These are phyloP conservation scores for Gonium pectorale DNA, from an alignment of 139 green algal species.

Conservation along the genomic window DNA sequence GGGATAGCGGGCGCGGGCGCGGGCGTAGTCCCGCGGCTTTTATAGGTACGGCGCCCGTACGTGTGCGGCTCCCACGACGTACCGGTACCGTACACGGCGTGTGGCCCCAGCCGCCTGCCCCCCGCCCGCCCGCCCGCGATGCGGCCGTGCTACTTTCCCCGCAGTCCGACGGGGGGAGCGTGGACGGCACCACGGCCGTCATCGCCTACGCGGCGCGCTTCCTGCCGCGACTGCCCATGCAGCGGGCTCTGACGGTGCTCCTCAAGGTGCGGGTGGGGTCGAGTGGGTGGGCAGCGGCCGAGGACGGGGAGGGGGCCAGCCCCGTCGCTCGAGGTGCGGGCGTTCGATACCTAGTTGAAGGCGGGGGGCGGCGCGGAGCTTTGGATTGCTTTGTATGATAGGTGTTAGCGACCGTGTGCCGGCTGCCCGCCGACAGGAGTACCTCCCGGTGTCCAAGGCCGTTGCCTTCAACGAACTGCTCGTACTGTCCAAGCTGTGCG, in stretches of 20 bases:
- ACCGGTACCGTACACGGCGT: too few species aligned
- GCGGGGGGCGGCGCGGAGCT: not conserved
- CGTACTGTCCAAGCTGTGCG: conserved; percentile 70
- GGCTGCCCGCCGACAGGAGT: conserved; percentile 66
- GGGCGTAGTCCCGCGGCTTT: too few species aligned
- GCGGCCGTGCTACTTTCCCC: too few species aligned
- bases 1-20: too few species aligned
- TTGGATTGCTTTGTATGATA: not conserved
- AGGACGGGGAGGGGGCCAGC: too few species aligned
- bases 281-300: too few species aligned
- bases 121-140: not conserved
- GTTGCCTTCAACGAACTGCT: conserved; percentile 83
- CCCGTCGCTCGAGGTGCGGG: too few species aligned
- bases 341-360: too few species aligned
- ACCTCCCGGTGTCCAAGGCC: conserved; percentile 72
- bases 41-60: too few species aligned
- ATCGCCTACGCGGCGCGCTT: conserved; percentile 76
- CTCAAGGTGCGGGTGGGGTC: conserved; percentile 48
- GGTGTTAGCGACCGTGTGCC: not conserved
- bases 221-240: conserved; percentile 71
- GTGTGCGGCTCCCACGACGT: too few species aligned
- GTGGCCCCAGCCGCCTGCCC: too few species aligned
- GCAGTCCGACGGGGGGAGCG: conserved; percentile 10
- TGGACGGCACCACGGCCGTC: conserved; percentile 62
- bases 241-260: conserved; percentile 65